Evolutionary conservation across 306 rosid species (phyloP), one percentile per base, ranked within the genome.

Genomic region (Cicer arietinum): DNA sequence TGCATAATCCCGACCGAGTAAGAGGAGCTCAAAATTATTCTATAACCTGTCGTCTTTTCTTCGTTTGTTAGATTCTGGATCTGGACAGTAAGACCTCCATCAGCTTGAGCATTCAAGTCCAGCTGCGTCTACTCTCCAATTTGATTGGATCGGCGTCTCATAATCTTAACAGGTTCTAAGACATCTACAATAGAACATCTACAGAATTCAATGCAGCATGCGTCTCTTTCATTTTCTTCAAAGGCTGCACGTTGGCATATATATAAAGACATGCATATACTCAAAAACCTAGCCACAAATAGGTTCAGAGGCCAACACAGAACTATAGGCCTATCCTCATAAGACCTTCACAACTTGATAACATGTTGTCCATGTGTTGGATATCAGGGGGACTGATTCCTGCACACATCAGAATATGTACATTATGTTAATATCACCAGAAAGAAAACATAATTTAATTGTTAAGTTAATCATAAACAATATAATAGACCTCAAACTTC

Each of bases 321-420:
- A 57, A 65, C 71, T 12, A 45, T 8, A 65, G 40, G 63, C 71
- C 37, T 53, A 45, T 61, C 62, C 46, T 81, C 72, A 46, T 20
- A 71, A 71, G 65, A 71, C 77, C 68, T 81, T 66, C 79, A 77
- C 75, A 73, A 69, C 69, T 59, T 80, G 79, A 77, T 79, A 66
- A 65, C 59, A 22, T 78, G 65, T 52, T 47, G 46, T 61, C 85
- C 84, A 65, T 58, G 14, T 40, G 47, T 8, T 59, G 58, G 72
- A 84, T 63, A 69, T 71, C 83, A 77, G 22, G 86, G 88, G 65
- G 84, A 81, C 25, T 72, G 84, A 79, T 74, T 89, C 90, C 94
- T 89, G 96, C 87, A 81, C 25, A 61, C 56, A 79, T 50, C 70
- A 60, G 35, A 43, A 80, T 11, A 75, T 52, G 71, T 67, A 48